Base-by-base conservation (phyloP, 1,284 basidiomycete genomes). In the Ceratobasidium sp. region DNA sequence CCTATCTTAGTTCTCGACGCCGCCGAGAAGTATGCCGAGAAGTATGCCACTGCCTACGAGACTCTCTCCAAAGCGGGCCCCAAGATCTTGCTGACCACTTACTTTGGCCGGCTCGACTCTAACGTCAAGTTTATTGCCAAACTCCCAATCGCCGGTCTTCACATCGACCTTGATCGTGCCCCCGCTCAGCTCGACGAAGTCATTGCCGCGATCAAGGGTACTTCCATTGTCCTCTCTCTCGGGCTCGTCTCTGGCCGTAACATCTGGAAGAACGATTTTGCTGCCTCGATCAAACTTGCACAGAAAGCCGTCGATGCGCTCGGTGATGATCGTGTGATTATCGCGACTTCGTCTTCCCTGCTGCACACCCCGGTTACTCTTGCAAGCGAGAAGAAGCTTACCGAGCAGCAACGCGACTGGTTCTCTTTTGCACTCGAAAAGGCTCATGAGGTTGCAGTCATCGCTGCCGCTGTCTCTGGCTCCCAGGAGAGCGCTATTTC, bases 341-440 rank as follows among this genome's bases (percentile, higher is more conserved):
- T 98, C 83, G 96, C 96, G 48, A 97, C 98, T 73, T 99, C 97
- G 13, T 99, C 97, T 54, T 99, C 98, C 78, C 94, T 99, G 83
- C 93, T 99, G 82, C 98, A 99, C 90, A 99, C 95, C 73, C 98
- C 98, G 73, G 96, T 99, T 85, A 97, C 97, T 78, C 91, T 98
- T 84, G 93, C 92, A 79, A 94, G 93, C 75, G 98, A 99, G 91
- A 95, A 90, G 84, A 96, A 97, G 89, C 91, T 99, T 84, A 94
- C 94, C 75, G 83, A 90, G 54, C 91, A 98, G 86, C 95, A 98
- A 85, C 94, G 94, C 86, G 96, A 98, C 86, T 99, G 98, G 98
- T 97, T 99, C 89, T 95, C 98, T 23, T 99, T 99, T 85, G 98
- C 98, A 80, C 89, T 95, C 80, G 97, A 99, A 90, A 99, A 99